Base-by-base conservation (phyloP, 2,329 filamentous ascomycete genomes). In the Thelonectria discophora region DNA sequence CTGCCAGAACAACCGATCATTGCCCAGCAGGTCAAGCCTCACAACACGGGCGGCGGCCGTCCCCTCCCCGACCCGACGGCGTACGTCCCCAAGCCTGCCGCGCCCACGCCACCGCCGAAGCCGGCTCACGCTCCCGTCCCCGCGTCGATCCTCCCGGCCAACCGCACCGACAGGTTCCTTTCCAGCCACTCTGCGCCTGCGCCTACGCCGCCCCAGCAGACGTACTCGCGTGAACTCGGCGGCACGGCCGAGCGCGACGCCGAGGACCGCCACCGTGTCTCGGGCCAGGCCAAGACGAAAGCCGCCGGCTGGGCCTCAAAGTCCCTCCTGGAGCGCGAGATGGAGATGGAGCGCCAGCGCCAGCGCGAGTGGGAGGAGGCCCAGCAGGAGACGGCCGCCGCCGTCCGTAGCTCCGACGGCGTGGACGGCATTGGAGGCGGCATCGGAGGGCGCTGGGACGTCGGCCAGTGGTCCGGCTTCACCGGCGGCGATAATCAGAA, bases 331-430 rank as follows among this genome's bases (percentile, higher is more conserved):
- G 91, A 93, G 77, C 86, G 89, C 27, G 91, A 94, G 76, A 93
- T 93, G 89, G 90, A 94, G 75, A 82, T 90, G 73, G 91, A 94
- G 76, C 83, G 91, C 9, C 86, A 92, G 78, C 82, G 90, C 13
- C 91, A 94, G 77, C 84, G 83, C 58, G 91, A 94, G 74, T 94
- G 92, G 92, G 91, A 95, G 75, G 87, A 91, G 64, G 81, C 87
- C 1, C 92, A 94, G 76, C 82, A 87, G 71, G 86, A 86, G 66
- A 85, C 87, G 17, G 84, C 86, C 20, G 83, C 83, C 57, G 82
- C 85, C 0, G 80, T 81, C 6, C 81, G 80, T 34, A 80, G 84
- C 17, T 76, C 78, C 1, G 83, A 82, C 10, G 82, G 81, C 15
- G 82, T 85, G 13, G 87, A 90, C 21, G 89, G 89, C 0, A 85